Evolutionary conservation across 768 basidiomycete genomes (phyloP).

Genomic region (Tremella yokohamensis): DNA sequence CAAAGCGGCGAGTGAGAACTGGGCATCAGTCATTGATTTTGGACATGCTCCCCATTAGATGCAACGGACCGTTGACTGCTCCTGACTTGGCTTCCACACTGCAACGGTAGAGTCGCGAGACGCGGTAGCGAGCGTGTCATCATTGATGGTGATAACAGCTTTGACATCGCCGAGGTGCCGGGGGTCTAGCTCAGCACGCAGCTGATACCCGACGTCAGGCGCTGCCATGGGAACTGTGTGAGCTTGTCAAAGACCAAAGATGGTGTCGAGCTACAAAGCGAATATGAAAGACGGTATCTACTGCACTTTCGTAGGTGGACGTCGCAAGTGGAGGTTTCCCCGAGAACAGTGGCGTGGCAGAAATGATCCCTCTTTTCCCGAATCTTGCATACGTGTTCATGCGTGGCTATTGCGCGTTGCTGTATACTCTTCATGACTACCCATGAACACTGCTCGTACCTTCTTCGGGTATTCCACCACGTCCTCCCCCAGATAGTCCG

Average conservation of each 20-base stretch:
- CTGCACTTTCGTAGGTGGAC: no score
- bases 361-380: no score
- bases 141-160: conserved; percentile 29
- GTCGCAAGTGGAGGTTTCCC: no score
- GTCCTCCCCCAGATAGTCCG: conserved; percentile 6
- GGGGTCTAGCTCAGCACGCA: conserved; percentile 18
- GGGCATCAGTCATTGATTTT: neutral
- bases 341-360: no score
- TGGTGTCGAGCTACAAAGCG: no score
- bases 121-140: conserved; percentile 24
- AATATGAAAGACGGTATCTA: no score
- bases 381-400: no score
- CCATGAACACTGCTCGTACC: conserved; percentile 1
- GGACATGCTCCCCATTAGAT: neutral
- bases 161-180: conserved; percentile 36
- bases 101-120: conserved; percentile 37
- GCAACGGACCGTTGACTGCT: neutral
- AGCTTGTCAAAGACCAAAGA: no score
- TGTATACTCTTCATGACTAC: neutral
- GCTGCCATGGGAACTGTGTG: no score
- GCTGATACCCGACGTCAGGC: conserved; percentile 13
- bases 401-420: no score
- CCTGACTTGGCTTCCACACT: conserved; percentile 22
- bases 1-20: conserved; percentile 24
- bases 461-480: neutral